These are phyloP conservation scores for Boechera divaricarpa DNA, from an alignment of 345 rosid species.

Conservation along the genomic window DNA sequence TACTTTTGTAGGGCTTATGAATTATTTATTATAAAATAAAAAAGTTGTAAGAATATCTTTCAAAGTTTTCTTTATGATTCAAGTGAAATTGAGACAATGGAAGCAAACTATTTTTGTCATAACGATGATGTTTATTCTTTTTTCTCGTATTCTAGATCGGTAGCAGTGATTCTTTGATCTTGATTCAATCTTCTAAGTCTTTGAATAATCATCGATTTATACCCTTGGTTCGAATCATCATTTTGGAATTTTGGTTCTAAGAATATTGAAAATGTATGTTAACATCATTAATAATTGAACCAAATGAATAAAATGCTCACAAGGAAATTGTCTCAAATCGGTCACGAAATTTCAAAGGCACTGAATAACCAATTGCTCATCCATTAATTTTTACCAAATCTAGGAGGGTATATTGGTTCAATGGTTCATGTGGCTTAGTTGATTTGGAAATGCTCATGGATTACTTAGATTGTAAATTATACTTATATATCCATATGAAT, in stretches of 20 bases:
- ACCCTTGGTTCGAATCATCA: neutral
- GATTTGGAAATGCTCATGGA: neutral
- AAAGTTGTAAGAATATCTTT: neutral
- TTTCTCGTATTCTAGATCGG: conserved; percentile 59
- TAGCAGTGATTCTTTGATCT: conserved; percentile 55
- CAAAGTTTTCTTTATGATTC: conserved; percentile 6
- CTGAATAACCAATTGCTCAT: neutral
- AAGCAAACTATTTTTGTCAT: neutral
- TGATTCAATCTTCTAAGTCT: conserved; percentile 18
- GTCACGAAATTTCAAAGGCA: neutral
- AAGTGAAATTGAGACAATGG: conserved; percentile 19
- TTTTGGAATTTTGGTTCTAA: neutral
- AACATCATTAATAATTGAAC: neutral
- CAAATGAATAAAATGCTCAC: neutral
- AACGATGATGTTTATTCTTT: neutral
- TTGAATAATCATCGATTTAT: conserved; percentile 53
- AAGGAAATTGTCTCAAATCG: neutral
- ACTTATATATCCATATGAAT: neutral
- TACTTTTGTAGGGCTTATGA: conserved; percentile 18
- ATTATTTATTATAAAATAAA: neutral
- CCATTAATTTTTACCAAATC: neutral
- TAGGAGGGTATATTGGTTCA: neutral
- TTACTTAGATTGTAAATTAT: neutral
- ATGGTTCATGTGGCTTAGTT: neutral
- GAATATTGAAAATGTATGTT: neutral